Evolutionary conservation across 2,329 filamentous ascomycete genomes (phyloP), one percentile per base, ranked within the genome.

Genomic region (Hypomyces perniciosus): DNA sequence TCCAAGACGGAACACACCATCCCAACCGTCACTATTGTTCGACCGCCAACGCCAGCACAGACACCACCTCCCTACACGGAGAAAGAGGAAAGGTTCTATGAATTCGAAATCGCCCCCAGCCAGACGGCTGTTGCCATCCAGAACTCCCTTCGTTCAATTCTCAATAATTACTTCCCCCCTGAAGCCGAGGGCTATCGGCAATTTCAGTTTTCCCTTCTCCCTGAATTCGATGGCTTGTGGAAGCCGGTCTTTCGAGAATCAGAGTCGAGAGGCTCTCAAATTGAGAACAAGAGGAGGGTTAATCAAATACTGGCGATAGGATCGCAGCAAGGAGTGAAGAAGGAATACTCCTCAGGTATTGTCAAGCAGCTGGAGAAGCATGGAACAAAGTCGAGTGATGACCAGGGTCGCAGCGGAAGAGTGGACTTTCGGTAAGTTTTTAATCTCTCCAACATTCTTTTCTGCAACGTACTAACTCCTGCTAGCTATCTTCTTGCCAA

Each of bases 231-330:
- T 31, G 72, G 68, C 4, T 58, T 80, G 8, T 82, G 79, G 79
- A 72, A 72, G 46, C 76, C 77, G 2, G 68, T 82, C 1, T 76
- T 81, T 42, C 66, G 60, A 34, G 69, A 73, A 30, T 56, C 59
- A 0, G 65, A 68, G 12, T 51, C 62, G 1, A 60, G 56, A 1
- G 64, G 54, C 45, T 62, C 61, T 0, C 61, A 57, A 4, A 50
- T 56, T 26, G 60, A 64, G 5, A 64, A 69, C 29, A 65, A 64
- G 9, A 67, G 70, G 33, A 72, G 69, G 35, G 65, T 81, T 9
- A 79, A 84, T 56, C 72, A 83, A 44, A 80, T 85, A 4, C 62
- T 85, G 9, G 81, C 81, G 2, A 68, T 85, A 20, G 81, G 82
- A 4, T 73, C 75, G 4, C 79, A 85, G 56, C 69, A 70, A 27